Evolutionary conservation across 768 basidiomycete genomes (phyloP), one percentile per base, ranked within the genome.

Genomic region (Russula foetens): DNA sequence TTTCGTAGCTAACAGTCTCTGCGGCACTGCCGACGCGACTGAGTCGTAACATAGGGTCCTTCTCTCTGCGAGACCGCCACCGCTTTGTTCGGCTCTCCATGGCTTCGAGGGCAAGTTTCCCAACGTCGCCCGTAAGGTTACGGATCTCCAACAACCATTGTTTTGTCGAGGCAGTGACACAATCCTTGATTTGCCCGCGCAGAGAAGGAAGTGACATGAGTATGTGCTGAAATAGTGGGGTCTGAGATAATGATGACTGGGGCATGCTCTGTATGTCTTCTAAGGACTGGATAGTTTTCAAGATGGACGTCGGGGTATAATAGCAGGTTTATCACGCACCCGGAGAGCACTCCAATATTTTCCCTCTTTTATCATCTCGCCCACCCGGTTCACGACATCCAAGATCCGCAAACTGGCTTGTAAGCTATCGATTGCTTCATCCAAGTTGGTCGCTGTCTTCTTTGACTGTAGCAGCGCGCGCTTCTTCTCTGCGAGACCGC

Each of bases 281-380:
- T 49, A 98, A 81, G 49, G 94, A 95, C 92, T 98, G 71, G 62
- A 68, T 70, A 33, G 71, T 70, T 69, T 69, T 69, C 45, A 35
- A 45, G 24, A 14, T 24, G 17, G 51, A 48, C 11, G 53, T 9
- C 35, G 12, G 14, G 14, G 67, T 69, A 68, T 79, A 29, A 24
- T 28, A 39, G 58, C 44, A 63, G 24, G 41, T 24, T 14, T 2
- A 35, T 26, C 56, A 79, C 92, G 72, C 72, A 97, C 93, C 77
- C 96, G 80, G 71, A 98, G 72, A 47, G 97, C 97, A 70, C 93
- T 95, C 91, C 93, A 98, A 74, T 93, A 98, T 76, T 88, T 94
- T 56, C 90, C 90, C 67, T 94, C 86, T 68, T 83, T 82, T 68
- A 99, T 89, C 86, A 98, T 93, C 71, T 92, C 85, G 35, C 90